phyloP scores from a whole-genome alignment of 2,329 filamentous ascomycete species.

The Paecilomyces dactylethromorphus region DNA sequence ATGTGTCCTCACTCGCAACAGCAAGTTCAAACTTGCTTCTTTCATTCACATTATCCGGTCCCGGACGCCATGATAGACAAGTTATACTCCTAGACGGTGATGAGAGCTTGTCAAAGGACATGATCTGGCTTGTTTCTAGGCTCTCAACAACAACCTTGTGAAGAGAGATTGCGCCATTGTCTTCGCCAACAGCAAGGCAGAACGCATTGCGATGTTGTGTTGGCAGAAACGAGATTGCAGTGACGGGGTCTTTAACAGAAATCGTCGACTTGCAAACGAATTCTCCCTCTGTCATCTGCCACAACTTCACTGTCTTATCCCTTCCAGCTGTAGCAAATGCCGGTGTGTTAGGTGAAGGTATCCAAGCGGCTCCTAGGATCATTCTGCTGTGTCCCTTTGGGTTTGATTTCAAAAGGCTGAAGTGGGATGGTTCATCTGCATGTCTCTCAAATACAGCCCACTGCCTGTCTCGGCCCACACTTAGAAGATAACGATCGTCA shows the following conservation, averaged over 20 bases:
- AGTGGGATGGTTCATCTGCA: constrained; percentile 37
- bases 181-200: constrained; percentile 41
- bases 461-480: constrained; percentile 84
- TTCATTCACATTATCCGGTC: constrained; percentile 4
- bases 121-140: constrained; percentile 21
- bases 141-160: constrained; percentile 29
- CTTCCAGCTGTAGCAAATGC: constrained; percentile 82
- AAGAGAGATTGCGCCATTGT: constrained; percentile 40
- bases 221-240: constrained; percentile 61
- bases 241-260: constrained; percentile 55
- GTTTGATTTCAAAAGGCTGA: constrained; percentile 57
- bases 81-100: constrained; percentile 59
- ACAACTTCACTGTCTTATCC: constrained; percentile 77
- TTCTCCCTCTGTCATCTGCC: constrained; percentile 41
- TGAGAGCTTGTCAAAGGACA: constrained; percentile 29
- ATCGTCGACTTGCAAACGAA: constrained; percentile 52
- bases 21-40: constrained; percentile 28
- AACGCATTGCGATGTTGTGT: constrained; percentile 19
- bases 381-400: constrained; percentile 85
- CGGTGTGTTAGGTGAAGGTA: constrained; percentile 41
- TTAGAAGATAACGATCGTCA: constrained; percentile 70
- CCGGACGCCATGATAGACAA: constrained; percentile 64
- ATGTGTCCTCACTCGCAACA: constrained; percentile 41
- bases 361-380: constrained; percentile 86
- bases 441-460: constrained; percentile 73